Evolutionary conservation across 2,329 filamentous ascomycete species (phyloP), one percentile per base, ranked within the genome.

Genomic region (Colletotrichum paranaense): DNA sequence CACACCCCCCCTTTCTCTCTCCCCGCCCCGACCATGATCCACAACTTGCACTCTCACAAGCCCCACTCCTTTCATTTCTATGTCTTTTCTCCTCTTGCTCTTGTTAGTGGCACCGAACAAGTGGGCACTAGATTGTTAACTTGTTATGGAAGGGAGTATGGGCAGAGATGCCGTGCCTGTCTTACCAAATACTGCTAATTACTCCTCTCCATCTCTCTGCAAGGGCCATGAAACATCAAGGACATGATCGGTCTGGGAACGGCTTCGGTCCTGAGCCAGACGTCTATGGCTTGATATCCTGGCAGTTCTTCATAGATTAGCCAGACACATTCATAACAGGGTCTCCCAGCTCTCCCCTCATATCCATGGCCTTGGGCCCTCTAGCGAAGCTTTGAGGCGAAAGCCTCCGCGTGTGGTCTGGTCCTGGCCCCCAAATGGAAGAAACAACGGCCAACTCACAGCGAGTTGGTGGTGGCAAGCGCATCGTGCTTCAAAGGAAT

Each of bases 341-440:
- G 49, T 57, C 42, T 38, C 42, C 60, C 35, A 30, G 35, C 16
- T 38, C 28, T 52, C 24, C 32, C 3, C 56, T 60, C 28, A 22
- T 32, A 22, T 24, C 30, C 26, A 38, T 30, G n/a, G 24, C 35
- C 26, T 14, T 26, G 19, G 52, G 35, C 12, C 24, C 42, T 32
- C 35, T 16, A 11, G 49, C 58, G 70, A 73, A 69, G 70, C 70
- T 73, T 73, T 65, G 66, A 55, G 66, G 70, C 66, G 66, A 56
- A 73, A 59, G 66, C 59, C 65, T 30, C 62, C 42, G 53, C 32
- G 53, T 28, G 35, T 56, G 38, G 58, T 52, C 42, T 14, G 35
- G 64, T 32, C 35, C 22, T 49, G 38, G 28, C 59, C 66, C 59
- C 52, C 28, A 57, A 63, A 26, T 56, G 63, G 55, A 32, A 46